Conservation (phyloP, 2,329 filamentous ascomycete species). For the Aphanocladium album region DNA sequence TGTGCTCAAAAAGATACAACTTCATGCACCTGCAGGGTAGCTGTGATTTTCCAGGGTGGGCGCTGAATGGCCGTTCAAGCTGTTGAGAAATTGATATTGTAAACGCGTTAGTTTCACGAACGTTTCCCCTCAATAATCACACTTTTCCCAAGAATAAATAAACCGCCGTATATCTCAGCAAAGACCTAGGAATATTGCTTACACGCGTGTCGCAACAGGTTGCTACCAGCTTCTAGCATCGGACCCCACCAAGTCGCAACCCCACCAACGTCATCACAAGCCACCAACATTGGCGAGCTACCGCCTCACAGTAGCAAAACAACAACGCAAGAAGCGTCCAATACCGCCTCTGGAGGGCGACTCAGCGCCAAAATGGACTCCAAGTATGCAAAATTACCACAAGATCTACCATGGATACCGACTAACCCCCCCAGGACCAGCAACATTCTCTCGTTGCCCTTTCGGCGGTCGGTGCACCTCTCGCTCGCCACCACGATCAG, state of each 20-base stretch:
- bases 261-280: constrained; percentile 12
- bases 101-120: no score
- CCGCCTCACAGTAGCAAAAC: neutral
- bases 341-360: constrained; percentile 4
- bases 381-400: neutral
- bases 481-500: constrained; percentile 79
- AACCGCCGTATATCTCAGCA: no score
- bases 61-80: no score
- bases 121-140: no score
- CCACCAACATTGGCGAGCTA: neutral
- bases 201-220: no score
- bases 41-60: no score
- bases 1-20: no score
- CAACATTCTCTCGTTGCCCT: constrained; percentile 75
- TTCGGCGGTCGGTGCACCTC: constrained; percentile 76
- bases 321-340: neutral
- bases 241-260: constrained; percentile 7
- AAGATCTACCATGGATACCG: no score
- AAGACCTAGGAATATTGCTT: no score
- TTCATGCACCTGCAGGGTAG: no score
- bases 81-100: no score
- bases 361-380: constrained; percentile 3
- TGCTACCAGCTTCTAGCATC: neutral
- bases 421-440: constrained; percentile 22
- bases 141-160: no score